Evolutionary conservation across 768 basidiomycete genomes (phyloP), one percentile per base, ranked within the genome.

Genomic region (Steccherinum ochraceum): DNA sequence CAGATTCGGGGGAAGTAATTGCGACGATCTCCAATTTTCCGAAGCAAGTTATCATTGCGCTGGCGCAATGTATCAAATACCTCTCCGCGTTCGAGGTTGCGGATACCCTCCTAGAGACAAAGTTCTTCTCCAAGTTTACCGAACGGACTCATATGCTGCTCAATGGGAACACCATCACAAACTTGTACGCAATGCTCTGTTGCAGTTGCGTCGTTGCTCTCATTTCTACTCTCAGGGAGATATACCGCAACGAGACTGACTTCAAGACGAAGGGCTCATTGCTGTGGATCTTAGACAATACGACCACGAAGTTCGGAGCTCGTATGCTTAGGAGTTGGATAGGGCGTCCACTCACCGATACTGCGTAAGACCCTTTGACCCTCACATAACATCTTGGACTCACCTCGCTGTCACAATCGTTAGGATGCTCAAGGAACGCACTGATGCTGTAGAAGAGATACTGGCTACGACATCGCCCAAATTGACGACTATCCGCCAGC

Each of bases 181-280:
- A 96, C 62, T 67, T 95, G 69, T 80, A 53, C 13, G 77, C 64
- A 5, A 20, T 16, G 30, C 7, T 35, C 30, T 35, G 7, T 19
- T 43, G 41, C 7, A 10, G 41, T 43, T 7, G n/a, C 41, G 41
- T 5, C 5, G n/a, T 18, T 10, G 7, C 41, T 5, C 41, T 43
- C 18, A 30, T 46, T 19, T 4, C 1, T 12, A 23, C 20, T 10
- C 30, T 5, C 53, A 82, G 82, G 41, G 94, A 98, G 66, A 82
- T 99, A n/a, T 94, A 90, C 64, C 79, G 83, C 26, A 98, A 97
- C 58, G 86, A 89, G 61, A 92, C 90, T 0, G 86, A 96, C 62
- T 78, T 78, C 49, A 80, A 77, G 11, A 71, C 76, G 18, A 76
- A 69, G 51, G 94, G 93, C 3, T 88, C 90, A 46, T 69, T 99